Conservation (phyloP, 2,329 filamentous ascomycete species). For the Sphaceloma murrayae region DNA sequence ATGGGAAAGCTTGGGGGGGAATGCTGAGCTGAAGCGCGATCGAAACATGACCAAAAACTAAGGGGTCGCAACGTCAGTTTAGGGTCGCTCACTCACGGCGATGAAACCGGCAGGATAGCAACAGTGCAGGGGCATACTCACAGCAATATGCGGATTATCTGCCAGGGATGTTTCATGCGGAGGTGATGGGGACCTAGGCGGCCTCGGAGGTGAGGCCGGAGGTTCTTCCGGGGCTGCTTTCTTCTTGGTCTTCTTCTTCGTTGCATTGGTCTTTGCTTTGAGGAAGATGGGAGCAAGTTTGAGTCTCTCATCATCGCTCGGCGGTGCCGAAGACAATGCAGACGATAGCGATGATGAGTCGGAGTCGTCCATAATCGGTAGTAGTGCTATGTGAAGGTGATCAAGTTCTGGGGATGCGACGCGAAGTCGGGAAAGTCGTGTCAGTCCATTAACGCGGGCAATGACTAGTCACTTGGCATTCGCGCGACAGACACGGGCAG, state of each 20-base stretch:
- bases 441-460: conserved; percentile 8
- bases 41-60: conserved; percentile 99
- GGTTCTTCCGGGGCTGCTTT: conserved; percentile 42
- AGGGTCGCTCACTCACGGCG: conserved; percentile 26
- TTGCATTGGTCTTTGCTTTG: conserved; percentile 22
- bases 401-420: conserved; percentile 23
- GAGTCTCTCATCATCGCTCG: conserved; percentile 47
- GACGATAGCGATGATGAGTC: conserved; percentile 51
- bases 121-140: conserved; percentile 45
- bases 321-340: conserved; percentile 49
- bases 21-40: conserved; percentile 80
- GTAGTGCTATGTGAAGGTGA: conserved; percentile 25
- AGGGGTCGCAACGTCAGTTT: conserved; percentile 33
- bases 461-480: background rate
- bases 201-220: conserved; percentile 28
- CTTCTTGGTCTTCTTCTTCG: conserved; percentile 33
- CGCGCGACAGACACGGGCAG: background rate
- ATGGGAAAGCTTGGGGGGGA: conserved; percentile 77
- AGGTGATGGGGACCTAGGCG: conserved; percentile 75
- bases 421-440: conserved; percentile 10
- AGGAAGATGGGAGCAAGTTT: conserved; percentile 31
- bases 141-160: conserved; percentile 85
- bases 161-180: conserved; percentile 82
- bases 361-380: conserved; percentile 43
- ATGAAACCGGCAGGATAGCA: conserved; percentile 16